Evolutionary conservation across 371 early-diverging fungal genomes (phyloP), one percentile per base, ranked within the genome.

Genomic region (Apophysomyces trapeziformis): DNA sequence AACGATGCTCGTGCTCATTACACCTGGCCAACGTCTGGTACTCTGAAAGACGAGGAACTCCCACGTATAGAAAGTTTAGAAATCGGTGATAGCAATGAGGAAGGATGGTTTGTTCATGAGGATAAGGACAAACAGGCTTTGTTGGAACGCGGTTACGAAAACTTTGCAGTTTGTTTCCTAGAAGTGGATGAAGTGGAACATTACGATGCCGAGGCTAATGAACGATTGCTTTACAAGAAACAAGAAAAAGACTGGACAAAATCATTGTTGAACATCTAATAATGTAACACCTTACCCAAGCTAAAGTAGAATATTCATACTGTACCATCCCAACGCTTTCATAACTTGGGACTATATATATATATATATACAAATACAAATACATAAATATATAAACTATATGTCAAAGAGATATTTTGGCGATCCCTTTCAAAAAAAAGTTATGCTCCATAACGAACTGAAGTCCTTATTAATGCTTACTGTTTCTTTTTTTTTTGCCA

Each of bases 101-200:
- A 72, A 26, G 74, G 73, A 13, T 70, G 71, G 68, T 69, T 70
- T 57, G 43, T 45, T 16, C 65, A 67, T 38, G 46, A 66, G 44
- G 71, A 77, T 45, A 35, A 67, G 26, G 57, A 69, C 32, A 61
- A 71, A 5, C 74, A 74, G 41, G 65, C 61, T 3, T 32, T 71
- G 8, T 37, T 78, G 50, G 70, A 81, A 56, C 63, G 74, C 57
- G 76, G 74, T 1, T 80, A 69, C 57, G 71, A 70, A 18, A 76
- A 76, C 54, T 81, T 81, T 68, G 70, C 64, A 0, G 35, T 81
- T n/a, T 59, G 78, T 4, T 61, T 73, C 21, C 56, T 81, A 4
- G 63, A 74, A 37, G 77, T 83, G 7, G 65, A 58, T 12, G 70
- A 70, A 56, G 73, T 76, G 36, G 67, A 68, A 57, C 64, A 75